A percentile compares a stretch with the other conserved stretches of the same genome.
Evolutionary conservation across 2,329 filamentous ascomycete species (phyloP).

Genomic region (Fusarium udum): DNA sequence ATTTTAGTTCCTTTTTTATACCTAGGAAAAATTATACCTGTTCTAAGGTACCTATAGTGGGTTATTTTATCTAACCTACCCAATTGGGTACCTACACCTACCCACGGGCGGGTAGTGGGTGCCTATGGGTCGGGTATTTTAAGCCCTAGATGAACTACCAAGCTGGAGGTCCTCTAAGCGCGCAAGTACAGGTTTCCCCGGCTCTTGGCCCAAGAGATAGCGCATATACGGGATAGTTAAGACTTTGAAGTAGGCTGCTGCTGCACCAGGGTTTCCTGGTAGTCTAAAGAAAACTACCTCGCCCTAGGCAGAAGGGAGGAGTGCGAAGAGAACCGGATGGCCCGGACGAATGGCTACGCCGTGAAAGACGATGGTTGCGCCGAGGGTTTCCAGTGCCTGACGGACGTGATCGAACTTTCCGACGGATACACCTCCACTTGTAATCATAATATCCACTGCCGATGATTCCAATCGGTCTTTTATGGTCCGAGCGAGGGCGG

Average conservation of each 20-base stretch:
- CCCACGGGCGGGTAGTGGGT: no score
- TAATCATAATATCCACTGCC: background rate
- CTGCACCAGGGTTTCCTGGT: background rate
- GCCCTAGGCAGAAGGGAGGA: rapidly evolving
- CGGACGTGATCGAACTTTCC: background rate
- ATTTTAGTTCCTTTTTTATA: no score
- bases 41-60: no score
- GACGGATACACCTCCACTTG: background rate
- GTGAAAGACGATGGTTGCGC: background rate
- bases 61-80: no score
- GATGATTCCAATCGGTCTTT: background rate
- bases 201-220: rapidly evolving
- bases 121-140: no score
- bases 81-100: no score
- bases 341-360: background rate
- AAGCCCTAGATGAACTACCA: background rate
- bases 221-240: background rate
- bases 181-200: background rate
- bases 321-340: background rate
- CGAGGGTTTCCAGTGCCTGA: background rate
- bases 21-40: no score
- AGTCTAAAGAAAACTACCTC: background rate
- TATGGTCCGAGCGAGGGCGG: background rate
- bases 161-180: background rate
- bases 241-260: background rate